phyloP scores from a whole-genome alignment of 305 asterid species.

The Solanum chacoense region DNA sequence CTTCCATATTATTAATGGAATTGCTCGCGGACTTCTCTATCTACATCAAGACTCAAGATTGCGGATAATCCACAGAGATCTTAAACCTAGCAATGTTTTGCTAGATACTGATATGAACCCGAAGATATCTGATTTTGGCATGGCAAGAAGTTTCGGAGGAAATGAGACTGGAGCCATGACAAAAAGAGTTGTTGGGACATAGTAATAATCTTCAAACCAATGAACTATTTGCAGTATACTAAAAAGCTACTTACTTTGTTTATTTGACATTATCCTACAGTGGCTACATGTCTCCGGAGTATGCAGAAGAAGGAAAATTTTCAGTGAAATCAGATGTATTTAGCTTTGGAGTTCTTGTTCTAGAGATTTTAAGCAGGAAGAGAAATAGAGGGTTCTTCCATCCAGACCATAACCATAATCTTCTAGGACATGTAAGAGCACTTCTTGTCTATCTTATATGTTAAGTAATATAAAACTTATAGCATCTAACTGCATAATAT shows the following conservation, averaged over 20 bases:
- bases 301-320: constrained; percentile 8
- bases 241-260: not conserved
- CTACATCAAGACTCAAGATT: constrained; percentile 21
- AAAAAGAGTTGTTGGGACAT: constrained; percentile 13
- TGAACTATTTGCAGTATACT: not conserved
- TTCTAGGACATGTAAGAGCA: constrained; percentile 9
- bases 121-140: constrained; percentile 18
- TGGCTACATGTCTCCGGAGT: constrained; percentile 20
- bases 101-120: constrained; percentile 11
- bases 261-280: not conserved
- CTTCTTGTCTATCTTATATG: not conserved
- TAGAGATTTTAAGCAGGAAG: constrained; percentile 11
- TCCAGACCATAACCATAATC: constrained; percentile 4
- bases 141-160: constrained; percentile 2
- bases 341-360: constrained; percentile 14
- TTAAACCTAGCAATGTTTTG: constrained; percentile 14
- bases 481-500: not conserved
- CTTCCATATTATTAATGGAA: constrained; percentile 2
- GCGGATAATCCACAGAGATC: constrained; percentile 15
- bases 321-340: constrained; percentile 16
- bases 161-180: constrained; percentile 6
- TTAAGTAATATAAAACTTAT: not conserved
- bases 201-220: not conserved
- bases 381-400: constrained; percentile 3
- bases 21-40: constrained; percentile 15